phyloP scores from a whole-genome alignment of 768 basidiomycete species.

The Agrocybe chaxingu region DNA sequence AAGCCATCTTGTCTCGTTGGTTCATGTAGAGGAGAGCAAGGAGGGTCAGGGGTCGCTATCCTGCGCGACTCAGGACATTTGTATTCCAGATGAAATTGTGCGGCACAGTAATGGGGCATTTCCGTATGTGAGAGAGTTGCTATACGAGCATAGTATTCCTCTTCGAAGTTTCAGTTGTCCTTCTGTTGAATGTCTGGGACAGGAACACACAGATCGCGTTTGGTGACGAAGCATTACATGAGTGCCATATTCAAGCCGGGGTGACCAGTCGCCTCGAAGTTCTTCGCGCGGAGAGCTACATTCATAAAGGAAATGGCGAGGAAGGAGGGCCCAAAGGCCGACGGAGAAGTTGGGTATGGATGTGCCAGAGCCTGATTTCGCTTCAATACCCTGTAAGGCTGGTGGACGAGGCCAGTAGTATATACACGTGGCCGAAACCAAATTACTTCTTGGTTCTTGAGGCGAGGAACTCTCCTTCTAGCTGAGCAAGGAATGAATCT shows the following conservation, averaged over 20 bases:
- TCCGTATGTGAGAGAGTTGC: too few relatives aligned
- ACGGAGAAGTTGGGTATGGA: constrained; percentile 36
- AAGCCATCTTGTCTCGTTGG: background rate
- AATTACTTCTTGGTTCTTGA: constrained; percentile 24
- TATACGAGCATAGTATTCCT: too few relatives aligned
- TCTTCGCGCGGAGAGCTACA: constrained; percentile 32
- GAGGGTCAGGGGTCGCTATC: constrained; percentile 36
- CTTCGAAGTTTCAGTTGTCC: too few relatives aligned
- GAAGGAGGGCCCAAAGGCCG: constrained; percentile 23
- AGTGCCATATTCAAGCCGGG: too few relatives aligned
- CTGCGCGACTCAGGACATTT: constrained; percentile 54
- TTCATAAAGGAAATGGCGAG: constrained; percentile 45
- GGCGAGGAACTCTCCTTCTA: constrained; percentile 59
- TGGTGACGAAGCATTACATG: too few relatives aligned
- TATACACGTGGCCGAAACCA: constrained; percentile 30
- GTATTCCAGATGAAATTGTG: constrained; percentile 54
- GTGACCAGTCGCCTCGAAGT: constrained; percentile 28
- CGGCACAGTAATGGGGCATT: constrained; percentile 45
- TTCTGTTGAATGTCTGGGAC: too few relatives aligned
- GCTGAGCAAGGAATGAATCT: constrained; percentile 62
- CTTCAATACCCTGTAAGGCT: constrained; percentile 48
- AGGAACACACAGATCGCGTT: too few relatives aligned
- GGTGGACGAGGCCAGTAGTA: constrained; percentile 30
- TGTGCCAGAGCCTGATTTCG: constrained; percentile 40
- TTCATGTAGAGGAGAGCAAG: constrained; percentile 3